Percentiles rank a stretch among this genome's conserved stretches.
These are phyloP conservation scores for Podila verticillata DNA, from an alignment of 192 early-diverging fungal genomes.

Conservation along the genomic window DNA sequence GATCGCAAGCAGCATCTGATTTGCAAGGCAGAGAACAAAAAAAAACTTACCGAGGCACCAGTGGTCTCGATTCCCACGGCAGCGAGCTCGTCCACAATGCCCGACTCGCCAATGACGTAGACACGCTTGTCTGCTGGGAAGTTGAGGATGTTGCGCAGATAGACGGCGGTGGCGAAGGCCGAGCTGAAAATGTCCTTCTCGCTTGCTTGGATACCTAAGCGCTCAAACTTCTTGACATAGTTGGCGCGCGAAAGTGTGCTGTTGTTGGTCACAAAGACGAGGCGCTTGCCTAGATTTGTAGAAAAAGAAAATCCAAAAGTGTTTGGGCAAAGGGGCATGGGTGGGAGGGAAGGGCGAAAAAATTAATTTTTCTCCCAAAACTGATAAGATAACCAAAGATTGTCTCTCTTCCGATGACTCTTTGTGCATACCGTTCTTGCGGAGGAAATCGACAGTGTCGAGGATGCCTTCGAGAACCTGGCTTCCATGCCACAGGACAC, in stretches of 20 bases:
- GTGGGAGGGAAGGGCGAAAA: background rate
- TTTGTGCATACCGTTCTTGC: conserved; percentile 62
- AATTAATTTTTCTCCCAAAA: background rate
- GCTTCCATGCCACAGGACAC: conserved; percentile 92
- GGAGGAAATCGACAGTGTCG: conserved; percentile 79
- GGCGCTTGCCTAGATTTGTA: conserved; percentile 71
- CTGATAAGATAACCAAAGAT: background rate
- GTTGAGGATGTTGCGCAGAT: conserved; percentile 82
- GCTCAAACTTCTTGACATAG: conserved; percentile 86
- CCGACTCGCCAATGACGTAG: conserved; percentile 91
- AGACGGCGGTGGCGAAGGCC: conserved; percentile 92
- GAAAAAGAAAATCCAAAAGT: background rate
- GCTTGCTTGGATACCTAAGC: conserved; percentile 80
- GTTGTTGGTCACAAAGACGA: conserved; percentile 99
- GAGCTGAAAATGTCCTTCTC: conserved; percentile 95
- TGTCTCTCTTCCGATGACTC: background rate
- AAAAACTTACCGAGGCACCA: conserved; percentile 23
- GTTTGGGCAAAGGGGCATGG: background rate
- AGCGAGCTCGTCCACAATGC: conserved; percentile 88
- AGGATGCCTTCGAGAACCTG: conserved; percentile 71
- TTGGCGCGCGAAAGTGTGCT: conserved; percentile 85
- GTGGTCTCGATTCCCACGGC: conserved; percentile 75
- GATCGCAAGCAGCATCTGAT: background rate
- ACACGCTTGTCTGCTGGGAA: conserved; percentile 91
- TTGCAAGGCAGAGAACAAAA: background rate